Conservation (phyloP, 2,329 filamentous ascomycete species). For the Calonectria hawksworthii region DNA sequence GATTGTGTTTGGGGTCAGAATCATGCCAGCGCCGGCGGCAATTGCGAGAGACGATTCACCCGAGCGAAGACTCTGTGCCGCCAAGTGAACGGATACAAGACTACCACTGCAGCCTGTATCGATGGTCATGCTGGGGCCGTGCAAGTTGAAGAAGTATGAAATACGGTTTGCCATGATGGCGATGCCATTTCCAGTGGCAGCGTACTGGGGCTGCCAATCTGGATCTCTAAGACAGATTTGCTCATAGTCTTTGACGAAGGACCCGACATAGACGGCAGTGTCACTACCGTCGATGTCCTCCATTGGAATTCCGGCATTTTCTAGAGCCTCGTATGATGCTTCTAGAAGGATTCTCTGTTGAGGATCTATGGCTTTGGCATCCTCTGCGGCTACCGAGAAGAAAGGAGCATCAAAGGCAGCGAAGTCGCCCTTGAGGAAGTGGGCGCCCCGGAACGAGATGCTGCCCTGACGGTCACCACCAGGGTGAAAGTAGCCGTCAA, state of each 20-base stretch:
- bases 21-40: conserved; percentile 66
- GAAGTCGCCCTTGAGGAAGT: conserved; percentile 64
- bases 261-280: conserved; percentile 64
- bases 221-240: conserved; percentile 64
- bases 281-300: conserved; percentile 60
- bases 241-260: conserved; percentile 67
- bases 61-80: conserved; percentile 62
- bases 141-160: conserved; percentile 68
- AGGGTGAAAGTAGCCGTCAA: conserved; percentile 68
- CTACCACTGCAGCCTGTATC: conserved; percentile 72
- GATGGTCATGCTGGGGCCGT: conserved; percentile 69
- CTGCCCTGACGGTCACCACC: conserved; percentile 63
- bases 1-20: conserved; percentile 68
- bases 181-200: conserved; percentile 66
- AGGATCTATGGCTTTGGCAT: conserved; percentile 67
- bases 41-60: conserved; percentile 61
- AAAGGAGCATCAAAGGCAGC: conserved; percentile 62
- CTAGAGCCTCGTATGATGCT: conserved; percentile 64
- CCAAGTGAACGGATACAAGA: conserved; percentile 67
- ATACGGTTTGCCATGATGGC: conserved; percentile 69
- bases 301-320: conserved; percentile 61
- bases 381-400: conserved; percentile 64
- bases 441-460: conserved; percentile 63
- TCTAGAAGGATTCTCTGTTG: conserved; percentile 67
- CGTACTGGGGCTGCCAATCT: conserved; percentile 64